These are phyloP conservation scores for Schizochytrium sp. DNA, from an alignment of 108 stramenopile species.

Conservation along the genomic window DNA sequence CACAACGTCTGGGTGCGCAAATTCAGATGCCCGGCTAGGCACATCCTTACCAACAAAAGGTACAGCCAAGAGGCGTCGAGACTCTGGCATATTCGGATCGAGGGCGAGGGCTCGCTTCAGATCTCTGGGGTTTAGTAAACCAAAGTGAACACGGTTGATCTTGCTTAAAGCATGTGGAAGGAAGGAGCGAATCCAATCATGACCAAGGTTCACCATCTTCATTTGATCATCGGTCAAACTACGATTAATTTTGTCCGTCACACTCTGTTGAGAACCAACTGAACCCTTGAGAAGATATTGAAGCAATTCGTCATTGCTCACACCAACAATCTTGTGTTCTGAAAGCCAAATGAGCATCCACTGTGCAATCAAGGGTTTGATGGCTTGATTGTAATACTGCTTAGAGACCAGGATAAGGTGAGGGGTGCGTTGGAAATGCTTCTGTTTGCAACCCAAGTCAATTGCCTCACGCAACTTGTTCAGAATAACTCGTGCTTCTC, in stretches of 20 bases:
- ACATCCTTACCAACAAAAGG: constrained; percentile 73
- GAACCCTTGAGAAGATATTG: constrained; percentile 56
- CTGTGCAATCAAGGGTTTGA: constrained; percentile 91
- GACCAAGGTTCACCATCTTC: constrained; percentile 66
- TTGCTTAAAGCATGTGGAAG: constrained; percentile 67
- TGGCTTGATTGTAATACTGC: constrained; percentile 85
- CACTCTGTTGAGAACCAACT: background rate
- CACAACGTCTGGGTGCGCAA: constrained; percentile 70
- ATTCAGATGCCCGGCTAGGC: constrained; percentile 66
- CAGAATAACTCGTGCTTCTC: constrained; percentile 72
- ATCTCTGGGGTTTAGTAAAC: constrained; percentile 63
- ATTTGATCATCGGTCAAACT: constrained; percentile 56
- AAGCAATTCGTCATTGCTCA: constrained; percentile 55
- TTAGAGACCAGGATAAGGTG: constrained; percentile 91
- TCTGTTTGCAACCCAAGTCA: constrained; percentile 83
- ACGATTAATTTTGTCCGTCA: constrained; percentile 56
- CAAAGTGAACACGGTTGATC: constrained; percentile 69
- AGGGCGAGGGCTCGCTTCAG: background rate
- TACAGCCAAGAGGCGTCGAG: constrained; percentile 65
- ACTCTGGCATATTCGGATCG: constrained; percentile 66
- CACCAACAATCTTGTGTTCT: constrained; percentile 55
- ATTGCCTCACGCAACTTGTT: constrained; percentile 84
- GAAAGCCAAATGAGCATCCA: constrained; percentile 95
- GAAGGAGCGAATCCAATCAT: constrained; percentile 62
- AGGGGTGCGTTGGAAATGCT: constrained; percentile 87